These are phyloP conservation scores for Nicotiana benthamiana DNA, from an alignment of 257 asterid species.

Conservation along the genomic window DNA sequence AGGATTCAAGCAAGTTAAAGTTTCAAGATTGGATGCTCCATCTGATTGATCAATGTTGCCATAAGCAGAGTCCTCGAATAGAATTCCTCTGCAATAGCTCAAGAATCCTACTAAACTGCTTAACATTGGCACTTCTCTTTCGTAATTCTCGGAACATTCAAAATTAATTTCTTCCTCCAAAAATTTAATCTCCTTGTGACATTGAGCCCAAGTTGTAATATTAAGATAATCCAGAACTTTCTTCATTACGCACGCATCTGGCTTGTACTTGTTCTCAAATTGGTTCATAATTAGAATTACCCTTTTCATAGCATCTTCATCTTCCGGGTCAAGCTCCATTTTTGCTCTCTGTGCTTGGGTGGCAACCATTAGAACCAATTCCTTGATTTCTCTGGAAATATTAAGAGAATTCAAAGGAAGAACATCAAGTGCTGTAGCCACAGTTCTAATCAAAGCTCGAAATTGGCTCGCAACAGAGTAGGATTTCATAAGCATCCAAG, in stretches of 20 bases:
- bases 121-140: slow-evolving; percentile 37
- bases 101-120: slow-evolving; percentile 48
- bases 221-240: slow-evolving; percentile 38
- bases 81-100: slow-evolving; percentile 55
- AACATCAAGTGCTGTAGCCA: slow-evolving; percentile 62
- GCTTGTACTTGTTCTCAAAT: slow-evolving; percentile 51
- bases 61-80: slow-evolving; percentile 40
- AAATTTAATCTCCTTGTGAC: slow-evolving; percentile 45
- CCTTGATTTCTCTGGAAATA: slow-evolving; percentile 38
- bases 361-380: slow-evolving; percentile 42
- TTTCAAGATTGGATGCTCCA: slow-evolving; percentile 27
- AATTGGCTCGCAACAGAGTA: slow-evolving; percentile 40
- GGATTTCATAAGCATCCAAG: slow-evolving; percentile 52
- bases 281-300: slow-evolving; percentile 49
- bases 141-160: slow-evolving; percentile 26
- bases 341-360: slow-evolving; percentile 43
- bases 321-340: slow-evolving; percentile 42
- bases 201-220: slow-evolving; percentile 50
- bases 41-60: slow-evolving; percentile 29
- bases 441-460: slow-evolving; percentile 28
- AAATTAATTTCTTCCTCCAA: slow-evolving; percentile 38
- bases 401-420: slow-evolving; percentile 36
- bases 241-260: slow-evolving; percentile 37
- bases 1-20: slow-evolving; percentile 39
- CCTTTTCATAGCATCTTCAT: slow-evolving; percentile 37